Base-by-base conservation (phyloP, 495 filamentous ascomycete genomes). In the Parachaetomium inaequale region DNA sequence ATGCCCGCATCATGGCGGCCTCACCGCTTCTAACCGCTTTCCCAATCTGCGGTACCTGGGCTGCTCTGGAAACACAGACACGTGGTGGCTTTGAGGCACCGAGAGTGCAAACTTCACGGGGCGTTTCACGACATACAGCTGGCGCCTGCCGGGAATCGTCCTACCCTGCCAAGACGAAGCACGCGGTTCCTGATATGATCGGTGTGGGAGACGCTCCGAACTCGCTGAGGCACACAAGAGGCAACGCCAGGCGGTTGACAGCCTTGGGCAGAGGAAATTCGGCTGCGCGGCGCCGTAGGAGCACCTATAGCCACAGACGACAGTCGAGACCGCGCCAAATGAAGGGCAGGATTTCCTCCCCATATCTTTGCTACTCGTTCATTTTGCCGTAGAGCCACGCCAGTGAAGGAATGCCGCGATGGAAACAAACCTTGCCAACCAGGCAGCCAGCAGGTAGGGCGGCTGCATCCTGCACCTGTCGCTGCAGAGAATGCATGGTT, bases 71-170 rank as follows among this genome's bases (percentile, higher is more conserved):
- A 54, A 47, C 28, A 54, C 21, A 52, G 25, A 55, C 40, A 63
- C 55, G 55, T 59, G 61, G 61, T 59, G 38, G 17, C 36, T 42
- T 38, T 21, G 36, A 36, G 34, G 14, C 42, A 28, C 26, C 21
- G 34, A n/a, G 12, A n/a, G 12, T 19, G 32, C 31, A 40, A 31
- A 46, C 17, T 32, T 36, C 34, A 19, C 1, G 49, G 23, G 17
- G 15, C 23, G 32, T 59, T 59, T 51, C 34, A 42, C 47, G 25
- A 23, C 34, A 43, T 40, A 12, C 17, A 21, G 5, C 58, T 53
- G 36, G 46, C 15, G 19, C 34, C 45, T 31, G 31, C 14, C 32
- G 43, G 40, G n/a, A 31, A 28, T 46, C 21, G 56, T 31, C 15
- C 29, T 15, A 49, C 43, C 42, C 25, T 29, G 38, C 36, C 23